These are phyloP conservation scores for Avena eriantha DNA, from an alignment of 176 grass and related monocot genomes.

Conservation along the genomic window DNA sequence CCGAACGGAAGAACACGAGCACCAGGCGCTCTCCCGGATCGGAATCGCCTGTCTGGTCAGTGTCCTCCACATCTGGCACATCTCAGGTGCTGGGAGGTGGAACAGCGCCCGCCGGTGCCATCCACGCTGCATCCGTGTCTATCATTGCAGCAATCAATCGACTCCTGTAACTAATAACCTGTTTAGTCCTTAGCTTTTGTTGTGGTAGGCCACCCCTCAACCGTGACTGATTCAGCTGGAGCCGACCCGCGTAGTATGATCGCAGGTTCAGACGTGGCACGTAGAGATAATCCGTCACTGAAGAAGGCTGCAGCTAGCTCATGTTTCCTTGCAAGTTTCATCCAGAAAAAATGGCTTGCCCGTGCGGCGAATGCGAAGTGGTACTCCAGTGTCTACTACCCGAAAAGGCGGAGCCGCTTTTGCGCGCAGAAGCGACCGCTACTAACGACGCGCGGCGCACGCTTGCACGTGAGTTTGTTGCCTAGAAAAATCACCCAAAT, in stretches of 20 bases:
- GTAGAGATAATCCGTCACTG: too few relatives aligned
- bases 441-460: neutral
- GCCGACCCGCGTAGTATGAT: neutral
- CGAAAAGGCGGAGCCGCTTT: neutral
- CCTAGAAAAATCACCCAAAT: neutral
- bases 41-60: neutral
- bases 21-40: neutral
- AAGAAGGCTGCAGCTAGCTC: too few relatives aligned
- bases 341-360: neutral
- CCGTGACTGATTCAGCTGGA: neutral
- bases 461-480: conserved; percentile 1
- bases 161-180: too few relatives aligned
- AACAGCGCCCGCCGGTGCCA: neutral
- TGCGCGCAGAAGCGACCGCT: neutral
- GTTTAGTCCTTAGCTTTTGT: neutral
- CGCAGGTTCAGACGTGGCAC: neutral
- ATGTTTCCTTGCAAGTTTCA: too few relatives aligned
- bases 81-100: conserved; percentile 39
- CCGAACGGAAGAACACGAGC: neutral
- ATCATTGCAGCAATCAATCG: neutral
- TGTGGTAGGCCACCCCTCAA: neutral
- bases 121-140: neutral
- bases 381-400: too few relatives aligned
- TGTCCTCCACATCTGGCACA: conserved; percentile 22
- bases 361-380: neutral